Base-by-base conservation (phyloP, 805 yeast species). In the Priceomyces castillae region DNA sequence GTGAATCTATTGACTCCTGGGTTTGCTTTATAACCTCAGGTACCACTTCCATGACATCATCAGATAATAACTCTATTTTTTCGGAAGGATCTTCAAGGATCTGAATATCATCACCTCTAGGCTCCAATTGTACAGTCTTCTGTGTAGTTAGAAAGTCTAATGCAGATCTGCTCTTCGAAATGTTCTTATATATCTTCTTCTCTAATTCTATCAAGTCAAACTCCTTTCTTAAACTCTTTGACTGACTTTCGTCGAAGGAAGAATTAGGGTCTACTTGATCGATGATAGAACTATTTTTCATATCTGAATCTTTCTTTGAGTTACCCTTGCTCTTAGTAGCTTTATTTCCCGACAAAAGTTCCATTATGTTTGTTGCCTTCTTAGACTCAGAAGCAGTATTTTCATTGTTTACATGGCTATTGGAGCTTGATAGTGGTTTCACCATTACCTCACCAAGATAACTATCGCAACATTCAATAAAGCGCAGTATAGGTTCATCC, bases 121-220 rank as follows among this genome's bases (percentile, higher is more conserved):
- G 4, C 10, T 20, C 20, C 30, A 20, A 6, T 12, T 37, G 15
- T 4, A 15, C 5, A 17, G 5, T 7, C 19, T 26, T 40, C 18
- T 17, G 16, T 18, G 16, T 7, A 3, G 39, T 34, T 37, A 59
- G 52, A 12, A 57, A 43, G 34, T 59, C 59, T 35, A 47, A 53
- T 1, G 58, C 57, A 11, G 59, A 46, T 2, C 53, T 48, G 2
- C 55, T 41, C 30, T 47, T 47, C 2, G 48, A 46, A 10, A 50
- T 56, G 14, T 46, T 39, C 1, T 46, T 44, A 37, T 47, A 56
- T 4, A 61, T 47, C 33, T 52, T 54, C 44, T 46, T 49, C 39
- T 61, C 66, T 17, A 59, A 45, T 36, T 59, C 61, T 22, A 53
- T 31, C 19, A 58, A 37, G 11, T 56, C 57, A 20, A 46, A 39